Conservation (phyloP, 2,329 filamentous ascomycete genomes). For the Pseudogymnoascus sp. region DNA sequence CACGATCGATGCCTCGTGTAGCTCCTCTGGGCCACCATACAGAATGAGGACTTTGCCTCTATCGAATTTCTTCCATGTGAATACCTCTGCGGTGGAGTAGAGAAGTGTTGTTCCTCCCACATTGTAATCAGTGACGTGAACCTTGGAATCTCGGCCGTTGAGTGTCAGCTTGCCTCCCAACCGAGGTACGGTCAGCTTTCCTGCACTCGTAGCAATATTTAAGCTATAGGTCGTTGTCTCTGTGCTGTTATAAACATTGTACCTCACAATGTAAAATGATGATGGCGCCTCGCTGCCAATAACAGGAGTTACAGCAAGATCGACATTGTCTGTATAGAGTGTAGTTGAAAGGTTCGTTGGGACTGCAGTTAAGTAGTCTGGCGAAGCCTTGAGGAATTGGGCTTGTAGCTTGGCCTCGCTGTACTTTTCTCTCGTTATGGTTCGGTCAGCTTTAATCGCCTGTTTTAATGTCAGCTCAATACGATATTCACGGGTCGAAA, state of each 20-base stretch:
- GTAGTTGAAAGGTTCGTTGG: constrained; percentile 35
- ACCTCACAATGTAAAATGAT: constrained; percentile 58
- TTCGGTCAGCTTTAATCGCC: constrained; percentile 13
- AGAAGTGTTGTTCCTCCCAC: constrained; percentile 48
- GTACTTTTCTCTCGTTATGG: constrained; percentile 9
- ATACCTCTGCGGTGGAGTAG: constrained; percentile 61
- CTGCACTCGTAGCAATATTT: constrained; percentile 48
- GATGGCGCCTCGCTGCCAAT: constrained; percentile 42
- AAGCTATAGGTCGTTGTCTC: constrained; percentile 53
- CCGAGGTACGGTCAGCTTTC: constrained; percentile 50
- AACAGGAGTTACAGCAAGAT: constrained; percentile 57
- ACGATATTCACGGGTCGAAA: not conserved
- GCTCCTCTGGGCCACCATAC: constrained; percentile 53
- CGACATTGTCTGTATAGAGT: constrained; percentile 50
- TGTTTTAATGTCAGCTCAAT: not conserved
- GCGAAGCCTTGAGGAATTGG: constrained; percentile 17
- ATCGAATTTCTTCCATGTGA: constrained; percentile 56
- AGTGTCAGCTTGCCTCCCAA: constrained; percentile 48
- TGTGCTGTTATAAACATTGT: constrained; percentile 52
- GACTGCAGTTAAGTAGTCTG: constrained; percentile 17
- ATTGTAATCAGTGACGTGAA: constrained; percentile 58
- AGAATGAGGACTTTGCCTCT: constrained; percentile 51
- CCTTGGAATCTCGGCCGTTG: constrained; percentile 55
- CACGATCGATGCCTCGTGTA: constrained; percentile 45
- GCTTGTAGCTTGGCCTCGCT: constrained; percentile 15